phyloP scores from a whole-genome alignment of 2,329 filamentous ascomycete species.

The Aspergillus sergii region DNA sequence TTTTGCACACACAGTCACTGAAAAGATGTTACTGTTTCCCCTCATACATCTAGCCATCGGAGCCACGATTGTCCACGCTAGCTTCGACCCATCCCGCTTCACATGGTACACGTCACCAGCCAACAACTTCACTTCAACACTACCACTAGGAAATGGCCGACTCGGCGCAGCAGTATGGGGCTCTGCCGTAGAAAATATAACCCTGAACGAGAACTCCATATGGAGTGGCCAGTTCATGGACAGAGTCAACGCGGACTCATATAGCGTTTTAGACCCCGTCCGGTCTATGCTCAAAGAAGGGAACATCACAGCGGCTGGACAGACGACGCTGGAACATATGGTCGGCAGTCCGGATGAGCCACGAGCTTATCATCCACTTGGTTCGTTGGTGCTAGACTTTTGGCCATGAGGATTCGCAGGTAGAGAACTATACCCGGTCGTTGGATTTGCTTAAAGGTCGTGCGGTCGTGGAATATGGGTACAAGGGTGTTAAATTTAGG shows the following conservation, averaged over 20 bases:
- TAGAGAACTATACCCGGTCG: constrained; percentile 11
- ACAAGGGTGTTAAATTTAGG: constrained; percentile 9
- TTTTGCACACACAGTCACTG: accelerated
- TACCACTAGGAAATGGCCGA: constrained; percentile 24
- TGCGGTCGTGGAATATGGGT: constrained; percentile 10
- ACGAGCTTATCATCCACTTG: constrained; percentile 17
- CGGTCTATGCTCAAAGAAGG: constrained; percentile 10
- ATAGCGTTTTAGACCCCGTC: neutral
- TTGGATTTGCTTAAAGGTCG: constrained; percentile 11
- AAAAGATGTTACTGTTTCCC: neutral
- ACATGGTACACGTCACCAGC: constrained; percentile 20
- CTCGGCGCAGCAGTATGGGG: constrained; percentile 23
- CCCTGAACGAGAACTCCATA: constrained; percentile 25
- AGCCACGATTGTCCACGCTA: neutral
- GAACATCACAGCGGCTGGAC: constrained; percentile 9
- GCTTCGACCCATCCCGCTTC: neutral
- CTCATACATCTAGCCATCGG: neutral
- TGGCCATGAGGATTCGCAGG: neutral
- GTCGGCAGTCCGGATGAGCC: constrained; percentile 9
- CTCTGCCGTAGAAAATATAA: constrained; percentile 15
- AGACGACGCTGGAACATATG: constrained; percentile 10
- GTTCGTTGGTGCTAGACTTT: constrained; percentile 12
- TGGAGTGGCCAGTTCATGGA: constrained; percentile 23
- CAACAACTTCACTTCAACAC: constrained; percentile 18
- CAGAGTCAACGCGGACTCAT: constrained; percentile 14